Conservation (phyloP, 2,329 filamentous ascomycete genomes). For the Paecilomyces formosus region DNA sequence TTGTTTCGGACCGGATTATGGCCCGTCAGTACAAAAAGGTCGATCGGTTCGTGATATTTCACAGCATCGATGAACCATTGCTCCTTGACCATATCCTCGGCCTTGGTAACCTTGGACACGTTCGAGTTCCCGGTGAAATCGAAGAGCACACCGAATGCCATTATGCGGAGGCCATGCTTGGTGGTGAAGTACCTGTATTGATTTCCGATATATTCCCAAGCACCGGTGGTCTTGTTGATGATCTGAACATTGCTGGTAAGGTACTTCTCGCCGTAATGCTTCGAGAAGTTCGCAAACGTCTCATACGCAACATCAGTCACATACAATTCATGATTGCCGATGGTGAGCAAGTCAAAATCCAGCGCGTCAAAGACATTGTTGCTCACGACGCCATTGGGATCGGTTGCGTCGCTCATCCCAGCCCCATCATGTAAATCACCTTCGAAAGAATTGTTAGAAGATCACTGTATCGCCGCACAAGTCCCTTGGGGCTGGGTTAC, state of each 20-base stretch:
- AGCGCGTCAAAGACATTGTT: slow-evolving; percentile 46
- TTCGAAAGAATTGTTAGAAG: slow-evolving; percentile 11
- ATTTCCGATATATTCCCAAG: slow-evolving; percentile 40
- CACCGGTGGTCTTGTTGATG: slow-evolving; percentile 33
- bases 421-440: slow-evolving; percentile 60
- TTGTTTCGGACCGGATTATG: slow-evolving; percentile 52
- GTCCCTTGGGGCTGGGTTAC: slow-evolving; percentile 3
- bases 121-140: slow-evolving; percentile 53
- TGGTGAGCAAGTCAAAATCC: slow-evolving; percentile 48
- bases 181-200: slow-evolving; percentile 46
- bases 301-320: slow-evolving; percentile 55
- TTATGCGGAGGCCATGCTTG: slow-evolving; percentile 41
- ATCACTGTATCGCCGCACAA: neutral
- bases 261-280: slow-evolving; percentile 49
- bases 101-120: slow-evolving; percentile 52
- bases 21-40: slow-evolving; percentile 57
- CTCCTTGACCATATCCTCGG: slow-evolving; percentile 45
- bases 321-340: slow-evolving; percentile 61
- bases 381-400: slow-evolving; percentile 49
- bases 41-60: slow-evolving; percentile 48
- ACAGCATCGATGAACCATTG: slow-evolving; percentile 55
- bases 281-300: slow-evolving; percentile 52
- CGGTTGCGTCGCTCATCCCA: slow-evolving; percentile 55
- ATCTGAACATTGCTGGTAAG: slow-evolving; percentile 49
- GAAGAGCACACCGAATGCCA: slow-evolving; percentile 46